Percentiles rank a stretch among this genome's conserved stretches.
Conservation (phyloP, 2,329 filamentous ascomycete species). For the Sporothrix protearum region DNA sequence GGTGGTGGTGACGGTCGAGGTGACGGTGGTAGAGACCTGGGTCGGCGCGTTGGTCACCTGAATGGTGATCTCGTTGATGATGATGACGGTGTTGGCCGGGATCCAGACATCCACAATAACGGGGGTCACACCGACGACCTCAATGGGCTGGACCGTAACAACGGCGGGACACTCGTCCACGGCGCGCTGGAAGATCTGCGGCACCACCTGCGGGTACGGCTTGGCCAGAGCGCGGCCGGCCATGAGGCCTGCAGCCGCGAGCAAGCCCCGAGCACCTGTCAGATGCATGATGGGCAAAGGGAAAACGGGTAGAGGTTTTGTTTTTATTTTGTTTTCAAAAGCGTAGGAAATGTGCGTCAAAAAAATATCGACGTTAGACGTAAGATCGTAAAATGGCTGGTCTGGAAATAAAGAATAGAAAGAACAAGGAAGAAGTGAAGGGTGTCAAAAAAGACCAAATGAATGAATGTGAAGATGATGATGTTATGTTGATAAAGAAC, state of each 20-base stretch:
- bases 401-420: too few species aligned
- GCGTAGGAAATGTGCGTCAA: neutral
- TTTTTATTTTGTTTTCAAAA: too few species aligned
- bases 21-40: slow-evolving; percentile 22
- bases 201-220: neutral
- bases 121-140: slow-evolving; percentile 23
- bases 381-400: neutral
- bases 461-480: neutral
- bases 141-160: slow-evolving; percentile 26
- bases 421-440: neutral
- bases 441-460: neutral
- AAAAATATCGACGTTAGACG: neutral
- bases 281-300: slow-evolving; percentile 16
- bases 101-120: slow-evolving; percentile 21
- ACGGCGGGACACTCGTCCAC: slow-evolving; percentile 23
- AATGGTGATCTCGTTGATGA: slow-evolving; percentile 25
- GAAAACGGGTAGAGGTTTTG: neutral
- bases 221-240: slow-evolving; percentile 13
- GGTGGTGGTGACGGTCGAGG: slow-evolving; percentile 23
- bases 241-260: slow-evolving; percentile 20
- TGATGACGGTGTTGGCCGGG: slow-evolving; percentile 24
- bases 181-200: neutral
- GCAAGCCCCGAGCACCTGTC: neutral
- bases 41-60: slow-evolving; percentile 26
- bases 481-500: neutral